Base-by-base conservation (phyloP, 306 rosid genomes). In the Cotoneaster glaucophyllus region DNA sequence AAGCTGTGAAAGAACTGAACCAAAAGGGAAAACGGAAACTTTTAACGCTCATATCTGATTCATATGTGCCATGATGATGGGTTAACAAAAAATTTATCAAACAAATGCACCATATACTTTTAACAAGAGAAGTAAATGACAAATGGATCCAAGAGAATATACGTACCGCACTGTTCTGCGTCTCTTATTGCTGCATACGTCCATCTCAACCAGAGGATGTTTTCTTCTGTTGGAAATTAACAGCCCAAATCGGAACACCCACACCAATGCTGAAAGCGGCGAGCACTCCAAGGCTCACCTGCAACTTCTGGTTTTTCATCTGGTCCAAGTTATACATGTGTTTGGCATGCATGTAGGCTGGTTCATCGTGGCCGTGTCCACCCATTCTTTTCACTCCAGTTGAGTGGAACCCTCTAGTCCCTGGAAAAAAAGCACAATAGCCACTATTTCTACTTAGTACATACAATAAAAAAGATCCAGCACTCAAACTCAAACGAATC, bases 251-350 rank as follows among this genome's bases (percentile, higher is more conserved):
- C 4, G 85, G 85, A 62, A 82, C 85, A 52, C 0, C 75, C 57
- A 67, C 79, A 0, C 85, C 82, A 11, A 82, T 82, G 74, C 85
- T 82, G 67, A 82, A 61, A 19, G 79, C 85, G 52, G 85, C 69
- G 17, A 77, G 31, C 21, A 82, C 85, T 26, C 71, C 85, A 59
- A 82, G 85, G 45, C 52, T 66, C 73, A 82, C 68, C 62, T 64
- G 77, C 61, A 82, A 72, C 48, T 64, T 62, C 81, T 77, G 85
- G 74, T 67, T 25, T 54, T 67, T 71, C 85, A 82, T 82, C 78
- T 77, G 26, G 75, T 82, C 85, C 81, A 82, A 58, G 78, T 82
- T 82, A 53, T 77, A 82, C 85, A 82, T 82, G 82, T 82, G 85
- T 32, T 82, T 82, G 39, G 85, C 78, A 68, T 82, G 85, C 71